Evolutionary conservation across 2,329 filamentous ascomycete species (phyloP).

Genomic region (Aaosphaeria arxii): DNA sequence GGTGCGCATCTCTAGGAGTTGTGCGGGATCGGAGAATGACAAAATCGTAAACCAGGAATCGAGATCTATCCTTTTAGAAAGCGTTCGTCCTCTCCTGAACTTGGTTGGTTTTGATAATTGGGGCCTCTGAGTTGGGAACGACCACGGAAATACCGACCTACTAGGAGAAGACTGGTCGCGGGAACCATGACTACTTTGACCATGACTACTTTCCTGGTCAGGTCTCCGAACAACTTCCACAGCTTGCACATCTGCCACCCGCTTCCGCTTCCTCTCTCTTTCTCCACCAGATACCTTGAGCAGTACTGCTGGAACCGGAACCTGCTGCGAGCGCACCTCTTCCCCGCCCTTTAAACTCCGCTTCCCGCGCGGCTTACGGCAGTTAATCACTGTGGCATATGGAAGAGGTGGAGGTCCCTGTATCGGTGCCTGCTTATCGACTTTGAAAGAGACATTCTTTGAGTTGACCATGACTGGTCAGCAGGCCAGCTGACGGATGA

Average conservation of each 20-base stretch:
- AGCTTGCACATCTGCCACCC: constrained; percentile 6
- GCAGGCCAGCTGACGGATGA: constrained; percentile 29
- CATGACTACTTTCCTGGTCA: neutral
- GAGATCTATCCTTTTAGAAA: constrained; percentile 26
- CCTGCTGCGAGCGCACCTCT: constrained; percentile 27
- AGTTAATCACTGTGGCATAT: constrained; percentile 34
- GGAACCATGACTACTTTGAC: neutral
- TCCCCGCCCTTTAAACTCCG: constrained; percentile 17
- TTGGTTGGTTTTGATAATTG: constrained; percentile 24
- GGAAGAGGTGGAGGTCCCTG: constrained; percentile 24
- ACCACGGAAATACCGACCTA: neutral
- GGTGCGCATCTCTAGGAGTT: constrained; percentile 32
- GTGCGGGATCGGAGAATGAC: constrained; percentile 31
- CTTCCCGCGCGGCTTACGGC: constrained; percentile 27
- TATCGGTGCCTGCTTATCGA: constrained; percentile 34
- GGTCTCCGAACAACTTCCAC: no score
- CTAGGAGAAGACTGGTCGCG: neutral
- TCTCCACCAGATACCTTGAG: constrained; percentile 20
- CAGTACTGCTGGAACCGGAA: constrained; percentile 13
- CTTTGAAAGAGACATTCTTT: constrained; percentile 37
- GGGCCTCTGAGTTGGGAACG: constrained; percentile 11
- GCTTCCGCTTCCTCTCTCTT: constrained; percentile 20
- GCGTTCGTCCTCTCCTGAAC: constrained; percentile 22
- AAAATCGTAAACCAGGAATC: constrained; percentile 37
- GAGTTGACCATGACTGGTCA: constrained; percentile 38